Conservation (phyloP, 73 alveolate genomes). For the Stentor roeselii region DNA sequence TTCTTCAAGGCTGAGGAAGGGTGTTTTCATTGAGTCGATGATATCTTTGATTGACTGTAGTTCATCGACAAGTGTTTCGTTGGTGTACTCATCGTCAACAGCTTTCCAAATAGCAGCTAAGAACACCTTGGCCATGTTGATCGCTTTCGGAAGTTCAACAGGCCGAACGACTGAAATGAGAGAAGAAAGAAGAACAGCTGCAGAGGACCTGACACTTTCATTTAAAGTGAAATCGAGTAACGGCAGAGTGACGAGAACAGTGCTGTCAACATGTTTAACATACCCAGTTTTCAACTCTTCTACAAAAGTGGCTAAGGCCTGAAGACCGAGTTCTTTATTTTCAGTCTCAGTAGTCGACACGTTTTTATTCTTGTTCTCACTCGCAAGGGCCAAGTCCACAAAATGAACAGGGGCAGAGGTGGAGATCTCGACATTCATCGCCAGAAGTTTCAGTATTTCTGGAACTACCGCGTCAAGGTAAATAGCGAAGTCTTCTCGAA, state of each 20-base stretch:
- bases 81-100: slow-evolving; percentile 29
- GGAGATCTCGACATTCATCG: slow-evolving; percentile 53
- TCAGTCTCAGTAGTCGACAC: slow-evolving; percentile 16
- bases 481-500: slow-evolving; percentile 56
- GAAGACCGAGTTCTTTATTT: slow-evolving; percentile 24
- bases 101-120: slow-evolving; percentile 47
- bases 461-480: slow-evolving; percentile 50
- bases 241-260: slow-evolving; percentile 42
- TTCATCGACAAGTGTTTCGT: slow-evolving; percentile 24
- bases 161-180: slow-evolving; percentile 47
- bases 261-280: slow-evolving; percentile 50
- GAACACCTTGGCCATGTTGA: slow-evolving; percentile 39
- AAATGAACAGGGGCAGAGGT: slow-evolving; percentile 12
- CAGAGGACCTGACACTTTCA: slow-evolving; percentile 54
- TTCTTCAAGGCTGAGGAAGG: slow-evolving; percentile 46
- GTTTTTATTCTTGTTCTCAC: slow-evolving; percentile 1
- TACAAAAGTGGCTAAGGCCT: slow-evolving; percentile 39
- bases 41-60: slow-evolving; percentile 37
- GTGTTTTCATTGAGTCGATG: slow-evolving; percentile 38
- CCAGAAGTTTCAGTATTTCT: slow-evolving; percentile 47
- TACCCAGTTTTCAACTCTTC: slow-evolving; percentile 57
- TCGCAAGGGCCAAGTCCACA: background rate
- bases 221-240: slow-evolving; percentile 41
- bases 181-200: slow-evolving; percentile 56
- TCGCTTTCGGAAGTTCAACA: background rate